Conservation (phyloP, 2,329 filamentous ascomycete species). For the Verticillium klebahnii region DNA sequence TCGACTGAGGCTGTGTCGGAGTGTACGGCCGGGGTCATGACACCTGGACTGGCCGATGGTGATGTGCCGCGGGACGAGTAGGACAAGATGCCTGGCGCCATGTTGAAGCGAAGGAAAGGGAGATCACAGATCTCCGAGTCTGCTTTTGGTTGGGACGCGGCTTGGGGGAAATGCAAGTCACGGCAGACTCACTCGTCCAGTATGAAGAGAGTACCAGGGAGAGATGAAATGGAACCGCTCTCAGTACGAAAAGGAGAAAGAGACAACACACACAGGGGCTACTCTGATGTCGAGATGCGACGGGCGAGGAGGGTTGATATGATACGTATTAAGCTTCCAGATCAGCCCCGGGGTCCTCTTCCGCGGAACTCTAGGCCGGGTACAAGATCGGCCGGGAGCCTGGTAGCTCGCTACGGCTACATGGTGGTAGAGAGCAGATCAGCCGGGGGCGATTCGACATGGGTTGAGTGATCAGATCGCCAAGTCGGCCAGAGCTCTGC, state of each 20-base stretch:
- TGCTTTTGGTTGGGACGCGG: conserved; percentile 4
- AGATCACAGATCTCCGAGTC: conserved; percentile 7
- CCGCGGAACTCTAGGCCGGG: not conserved
- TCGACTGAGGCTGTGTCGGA: conserved; percentile 12
- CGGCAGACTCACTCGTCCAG: not conserved
- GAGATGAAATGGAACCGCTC: not conserved
- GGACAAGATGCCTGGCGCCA: conserved; percentile 12
- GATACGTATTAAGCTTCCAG: conserved; percentile 11
- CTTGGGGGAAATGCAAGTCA: not conserved
- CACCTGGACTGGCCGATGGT: conserved; percentile 13
- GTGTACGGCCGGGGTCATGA: conserved; percentile 12
- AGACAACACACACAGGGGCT: conserved; percentile 9
- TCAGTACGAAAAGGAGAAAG: conserved; percentile 1
- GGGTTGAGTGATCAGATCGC: conserved; percentile 14
- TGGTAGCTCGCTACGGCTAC: not conserved
- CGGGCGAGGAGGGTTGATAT: conserved; percentile 10
- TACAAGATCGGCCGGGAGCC: not conserved
- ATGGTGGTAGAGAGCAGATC: conserved; percentile 6
- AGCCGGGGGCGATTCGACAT: conserved; percentile 9
- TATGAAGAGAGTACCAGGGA: not conserved
- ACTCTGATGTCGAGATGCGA: conserved; percentile 8
- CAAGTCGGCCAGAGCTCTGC: conserved; percentile 14
- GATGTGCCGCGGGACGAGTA: conserved; percentile 14
- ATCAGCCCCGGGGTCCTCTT: not conserved
- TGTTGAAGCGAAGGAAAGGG: conserved; percentile 6